These are phyloP conservation scores for Pezicula radicicola DNA, from an alignment of 2,329 filamentous ascomycete genomes.

Conservation along the genomic window DNA sequence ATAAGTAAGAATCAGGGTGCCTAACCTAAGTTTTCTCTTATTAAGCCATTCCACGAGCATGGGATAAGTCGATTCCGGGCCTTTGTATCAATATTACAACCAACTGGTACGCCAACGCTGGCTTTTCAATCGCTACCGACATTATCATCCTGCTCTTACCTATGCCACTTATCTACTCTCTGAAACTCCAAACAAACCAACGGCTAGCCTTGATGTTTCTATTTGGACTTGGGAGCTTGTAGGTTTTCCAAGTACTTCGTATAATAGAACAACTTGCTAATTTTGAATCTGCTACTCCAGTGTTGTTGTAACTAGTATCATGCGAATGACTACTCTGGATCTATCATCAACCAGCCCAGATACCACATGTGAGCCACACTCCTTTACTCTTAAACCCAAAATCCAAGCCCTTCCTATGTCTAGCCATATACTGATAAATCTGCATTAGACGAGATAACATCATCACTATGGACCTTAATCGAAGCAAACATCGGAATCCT, in stretches of 20 bases:
- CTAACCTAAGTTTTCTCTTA: no score
- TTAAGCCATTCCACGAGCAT: slow-evolving; percentile 38
- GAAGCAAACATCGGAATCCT: slow-evolving; percentile 34
- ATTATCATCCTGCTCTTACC: slow-evolving; percentile 31
- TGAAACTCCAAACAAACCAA: slow-evolving; percentile 28
- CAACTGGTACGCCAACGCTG: slow-evolving; percentile 47
- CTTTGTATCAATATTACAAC: slow-evolving; percentile 42
- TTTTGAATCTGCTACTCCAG: slow-evolving; percentile 9
- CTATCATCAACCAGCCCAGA: slow-evolving; percentile 13
- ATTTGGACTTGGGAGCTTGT: slow-evolving; percentile 35
- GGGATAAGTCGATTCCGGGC: slow-evolving; percentile 39
- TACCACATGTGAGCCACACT: slow-evolving; percentile 11
- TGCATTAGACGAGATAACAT: slow-evolving; percentile 17
- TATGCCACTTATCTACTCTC: slow-evolving; percentile 28
- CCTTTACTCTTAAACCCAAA: background rate
- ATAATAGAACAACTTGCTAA: background rate
- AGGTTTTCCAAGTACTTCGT: slow-evolving; percentile 8
- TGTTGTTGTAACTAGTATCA: slow-evolving; percentile 26
- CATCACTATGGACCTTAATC: slow-evolving; percentile 34
- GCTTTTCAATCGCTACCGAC: slow-evolving; percentile 32
- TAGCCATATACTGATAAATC: no score
- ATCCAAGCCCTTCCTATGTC: background rate
- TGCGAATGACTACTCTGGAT: slow-evolving; percentile 31
- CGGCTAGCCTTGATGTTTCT: slow-evolving; percentile 45
- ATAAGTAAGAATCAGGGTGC: no score